Evolutionary conservation across 768 basidiomycete species (phyloP).

Genomic region (Amanita muscaria): DNA sequence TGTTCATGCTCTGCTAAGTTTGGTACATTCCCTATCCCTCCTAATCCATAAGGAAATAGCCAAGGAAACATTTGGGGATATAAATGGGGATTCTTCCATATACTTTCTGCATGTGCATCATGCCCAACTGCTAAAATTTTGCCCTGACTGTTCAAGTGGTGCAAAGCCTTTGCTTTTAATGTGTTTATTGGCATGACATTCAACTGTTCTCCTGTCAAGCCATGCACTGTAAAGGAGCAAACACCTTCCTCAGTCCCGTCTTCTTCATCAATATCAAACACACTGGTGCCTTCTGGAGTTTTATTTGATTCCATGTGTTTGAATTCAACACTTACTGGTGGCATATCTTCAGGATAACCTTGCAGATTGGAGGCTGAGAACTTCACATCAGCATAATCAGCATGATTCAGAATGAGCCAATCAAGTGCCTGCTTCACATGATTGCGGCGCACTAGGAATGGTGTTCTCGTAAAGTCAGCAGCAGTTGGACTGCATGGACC

Average conservation of each 20-base stretch:
- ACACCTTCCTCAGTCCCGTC: constrained; percentile 20
- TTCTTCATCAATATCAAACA: constrained; percentile 13
- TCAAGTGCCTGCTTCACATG: constrained; percentile 19
- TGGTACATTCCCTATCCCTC: constrained; percentile 9
- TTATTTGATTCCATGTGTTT: constrained; percentile 12
- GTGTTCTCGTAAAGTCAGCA: constrained; percentile 14
- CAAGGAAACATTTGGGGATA: too few relatives aligned
- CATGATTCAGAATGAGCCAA: constrained; percentile 27
- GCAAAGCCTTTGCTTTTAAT: constrained; percentile 17
- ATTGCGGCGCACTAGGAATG: constrained; percentile 16
- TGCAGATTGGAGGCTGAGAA: constrained; percentile 20
- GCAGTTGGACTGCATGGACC: too few relatives aligned
- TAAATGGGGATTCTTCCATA: constrained; percentile 26
- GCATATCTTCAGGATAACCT: constrained; percentile 15
- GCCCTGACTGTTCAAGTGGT: constrained; percentile 19
- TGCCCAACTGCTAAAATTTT: constrained; percentile 23
- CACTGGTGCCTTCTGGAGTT: background rate
- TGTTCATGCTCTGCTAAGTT: constrained; percentile 14
- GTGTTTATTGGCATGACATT: constrained; percentile 11
- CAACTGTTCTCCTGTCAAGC: constrained; percentile 22
- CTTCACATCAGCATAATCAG: constrained; percentile 21
- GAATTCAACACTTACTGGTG: constrained; percentile 20
- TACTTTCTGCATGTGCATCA: constrained; percentile 16
- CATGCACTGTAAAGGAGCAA: constrained; percentile 26
- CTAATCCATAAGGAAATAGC: constrained; percentile 27